Evolutionary conservation across 2,329 filamentous ascomycete genomes (phyloP).

Genomic region (Fusarium caatingaense): DNA sequence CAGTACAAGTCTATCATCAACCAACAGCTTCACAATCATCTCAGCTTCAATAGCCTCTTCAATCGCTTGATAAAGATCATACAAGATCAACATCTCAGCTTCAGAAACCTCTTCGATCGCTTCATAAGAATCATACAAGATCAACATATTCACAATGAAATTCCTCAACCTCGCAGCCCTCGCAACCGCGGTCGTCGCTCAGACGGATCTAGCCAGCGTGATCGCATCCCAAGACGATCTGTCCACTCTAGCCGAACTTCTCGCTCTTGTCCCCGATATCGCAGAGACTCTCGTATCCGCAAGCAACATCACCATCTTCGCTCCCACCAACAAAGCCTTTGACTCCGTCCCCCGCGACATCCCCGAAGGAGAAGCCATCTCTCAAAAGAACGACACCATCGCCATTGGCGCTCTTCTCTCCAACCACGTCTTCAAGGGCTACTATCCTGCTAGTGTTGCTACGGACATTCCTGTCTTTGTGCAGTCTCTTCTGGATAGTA

Average conservation of each 20-base stretch:
- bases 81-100: background rate
- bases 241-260: constrained; percentile 30
- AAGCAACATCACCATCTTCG: constrained; percentile 51
- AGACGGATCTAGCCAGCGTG: constrained; percentile 29
- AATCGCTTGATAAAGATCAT: background rate
- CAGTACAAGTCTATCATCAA: constrained; percentile 3
- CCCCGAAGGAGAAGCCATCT: constrained; percentile 50
- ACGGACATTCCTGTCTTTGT: constrained; percentile 47
- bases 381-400: constrained; percentile 46
- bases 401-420: constrained; percentile 49
- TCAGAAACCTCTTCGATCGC: background rate
- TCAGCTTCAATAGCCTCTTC: background rate
- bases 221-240: constrained; percentile 37
- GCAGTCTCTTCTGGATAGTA: constrained; percentile 47
- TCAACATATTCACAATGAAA: constrained; percentile 13
- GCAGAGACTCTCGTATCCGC: constrained; percentile 48
- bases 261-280: constrained; percentile 39
- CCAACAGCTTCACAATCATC: constrained; percentile 2
- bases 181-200: constrained; percentile 27
- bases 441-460: constrained; percentile 46
- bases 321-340: constrained; percentile 53
- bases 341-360: constrained; percentile 48
- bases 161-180: constrained; percentile 28
- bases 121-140: background rate
- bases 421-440: constrained; percentile 50